Base-by-base conservation (phyloP, 2,329 filamentous ascomycete species). In the Diplodia mutila region DNA sequence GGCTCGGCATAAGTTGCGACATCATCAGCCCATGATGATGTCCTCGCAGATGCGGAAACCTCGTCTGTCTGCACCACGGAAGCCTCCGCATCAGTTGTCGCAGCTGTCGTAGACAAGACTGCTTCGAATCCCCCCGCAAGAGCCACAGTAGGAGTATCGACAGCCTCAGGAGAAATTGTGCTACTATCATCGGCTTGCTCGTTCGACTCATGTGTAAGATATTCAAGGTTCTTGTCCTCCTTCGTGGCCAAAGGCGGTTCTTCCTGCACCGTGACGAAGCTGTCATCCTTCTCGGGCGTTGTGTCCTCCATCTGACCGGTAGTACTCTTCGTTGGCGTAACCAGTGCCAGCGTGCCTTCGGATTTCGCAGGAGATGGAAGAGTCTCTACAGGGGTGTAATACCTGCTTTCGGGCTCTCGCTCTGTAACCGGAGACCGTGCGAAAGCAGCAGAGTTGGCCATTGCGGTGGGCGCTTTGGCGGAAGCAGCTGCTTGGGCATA, bases 221-320 rank as follows among this genome's bases (percentile, higher is more conserved):
- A 9, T 18, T n/a, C n/a, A 6, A 11, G 27, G 5, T 27, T 9
- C 2, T 23, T 29, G 11, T 9, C 4, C 21, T 29, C 29, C 18
- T 63, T 51, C 12, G 14, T 9, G n/a, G 14, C 46, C 6, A n/a
- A 25, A n/a, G 46, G 9, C 6, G 59, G 59, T 21, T 63, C 59
- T 51, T 63, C 59, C 12, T 51, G 59, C 18, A 63, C 64, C 9
- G 52, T 66, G 6, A 59, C 64, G 27, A 66, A 66, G 52, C 64
- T 66, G 29, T 66, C 64, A 21, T 66, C 64, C 23, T 57, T 57
- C 7, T 66, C 64, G 2, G 64, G 52, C 8, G 64, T 55, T 18
- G 32, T 21, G 11, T 49, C 53, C 11, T 34, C 64, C 23, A n/a
- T 18, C 5, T 14, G 29, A 6, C 39, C 16, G 7, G 5, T 14